phyloP scores from a whole-genome alignment of 2,329 filamentous ascomycete species.

The Sclerotinia subarctica region DNA sequence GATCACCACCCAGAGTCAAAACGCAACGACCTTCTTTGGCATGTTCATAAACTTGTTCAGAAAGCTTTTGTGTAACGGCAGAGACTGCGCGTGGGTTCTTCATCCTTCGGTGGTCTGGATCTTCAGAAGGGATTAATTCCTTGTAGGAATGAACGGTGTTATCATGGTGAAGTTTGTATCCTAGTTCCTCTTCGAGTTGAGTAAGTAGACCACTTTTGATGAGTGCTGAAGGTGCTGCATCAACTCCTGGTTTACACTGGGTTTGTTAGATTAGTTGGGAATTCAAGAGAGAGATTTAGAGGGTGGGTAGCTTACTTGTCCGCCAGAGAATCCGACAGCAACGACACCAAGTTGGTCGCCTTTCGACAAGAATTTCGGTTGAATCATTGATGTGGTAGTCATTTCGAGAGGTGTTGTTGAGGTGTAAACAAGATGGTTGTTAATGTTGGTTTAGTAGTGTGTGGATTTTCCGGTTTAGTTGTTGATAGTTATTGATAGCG shows the following conservation, averaged over 20 bases:
- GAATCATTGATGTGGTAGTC: conserved; percentile 38
- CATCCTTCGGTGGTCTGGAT: conserved; percentile 86
- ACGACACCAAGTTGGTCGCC: conserved; percentile 83
- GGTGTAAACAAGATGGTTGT: not conserved
- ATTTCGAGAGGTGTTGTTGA: conserved; percentile 26
- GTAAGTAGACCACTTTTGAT: conserved; percentile 83
- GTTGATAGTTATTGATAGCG: not conserved
- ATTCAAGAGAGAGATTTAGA: conserved; percentile 18
- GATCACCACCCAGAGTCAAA: conserved; percentile 91
- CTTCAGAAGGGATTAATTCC: conserved; percentile 64
- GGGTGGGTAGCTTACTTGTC: conserved; percentile 63
- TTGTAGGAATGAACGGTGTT: conserved; percentile 76
- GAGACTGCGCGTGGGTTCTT: conserved; percentile 87
- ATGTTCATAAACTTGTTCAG: conserved; percentile 82
- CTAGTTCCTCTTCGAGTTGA: conserved; percentile 79
- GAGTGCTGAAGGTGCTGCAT: conserved; percentile 83
- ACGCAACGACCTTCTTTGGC: conserved; percentile 81
- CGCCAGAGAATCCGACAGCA: conserved; percentile 93
- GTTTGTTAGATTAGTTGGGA: conserved; percentile 21
- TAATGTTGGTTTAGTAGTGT: not conserved
- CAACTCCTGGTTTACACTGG: conserved; percentile 86
- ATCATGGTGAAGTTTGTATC: conserved; percentile 85
- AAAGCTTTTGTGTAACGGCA: conserved; percentile 76
- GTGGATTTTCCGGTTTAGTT: not conserved
- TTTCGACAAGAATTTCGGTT: conserved; percentile 71